A percentile compares a stretch with the other conserved stretches of the same genome.
Conservation (phyloP, 768 basidiomycete genomes). For the Strobilomyces echinocephalus region DNA sequence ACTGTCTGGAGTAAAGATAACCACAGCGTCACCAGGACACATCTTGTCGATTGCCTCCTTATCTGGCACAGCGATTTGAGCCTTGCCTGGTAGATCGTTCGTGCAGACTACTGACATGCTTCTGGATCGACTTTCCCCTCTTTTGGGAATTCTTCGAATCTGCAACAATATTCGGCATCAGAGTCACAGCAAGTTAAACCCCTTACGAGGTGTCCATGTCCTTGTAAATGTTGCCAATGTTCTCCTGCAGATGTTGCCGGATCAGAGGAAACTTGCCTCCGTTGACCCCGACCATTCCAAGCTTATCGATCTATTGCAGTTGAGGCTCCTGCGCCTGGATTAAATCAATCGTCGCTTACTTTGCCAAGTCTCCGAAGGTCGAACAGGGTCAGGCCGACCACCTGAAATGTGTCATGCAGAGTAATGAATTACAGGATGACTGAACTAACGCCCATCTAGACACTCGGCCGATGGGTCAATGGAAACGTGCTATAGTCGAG, state of each 20-base stretch:
- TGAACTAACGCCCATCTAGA: slow-evolving; percentile 61
- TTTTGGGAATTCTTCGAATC: slow-evolving; percentile 79
- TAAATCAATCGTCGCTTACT: slow-evolving; percentile 33
- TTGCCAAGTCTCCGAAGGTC: slow-evolving; percentile 84
- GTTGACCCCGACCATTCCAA: slow-evolving; percentile 87
- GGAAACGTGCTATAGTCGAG: neutral
- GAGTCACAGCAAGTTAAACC: neutral
- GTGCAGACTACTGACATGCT: slow-evolving; percentile 59
- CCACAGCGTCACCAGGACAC: slow-evolving; percentile 79
- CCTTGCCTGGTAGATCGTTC: neutral
- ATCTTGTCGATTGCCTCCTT: slow-evolving; percentile 75
- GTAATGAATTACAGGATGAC: slow-evolving; percentile 2
- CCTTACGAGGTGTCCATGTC: slow-evolving; percentile 80
- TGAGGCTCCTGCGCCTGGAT: slow-evolving; percentile 7
- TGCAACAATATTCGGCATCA: slow-evolving; percentile 22
- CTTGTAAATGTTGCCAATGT: slow-evolving; percentile 80
- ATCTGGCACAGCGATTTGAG: slow-evolving; percentile 43
- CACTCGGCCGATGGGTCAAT: slow-evolving; percentile 1
- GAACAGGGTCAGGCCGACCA: slow-evolving; percentile 86
- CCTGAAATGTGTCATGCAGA: slow-evolving; percentile 41
- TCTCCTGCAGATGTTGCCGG: slow-evolving; percentile 71
- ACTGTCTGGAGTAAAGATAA: slow-evolving; percentile 93
- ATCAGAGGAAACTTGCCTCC: slow-evolving; percentile 87
- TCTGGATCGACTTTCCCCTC: slow-evolving; percentile 64
- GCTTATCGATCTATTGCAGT: slow-evolving; percentile 51